Percentiles rank a stretch among this genome's conserved stretches.
phyloP scores from a whole-genome alignment of 2,329 filamentous ascomycete species.

The Paraphaeosphaeria minitans region DNA sequence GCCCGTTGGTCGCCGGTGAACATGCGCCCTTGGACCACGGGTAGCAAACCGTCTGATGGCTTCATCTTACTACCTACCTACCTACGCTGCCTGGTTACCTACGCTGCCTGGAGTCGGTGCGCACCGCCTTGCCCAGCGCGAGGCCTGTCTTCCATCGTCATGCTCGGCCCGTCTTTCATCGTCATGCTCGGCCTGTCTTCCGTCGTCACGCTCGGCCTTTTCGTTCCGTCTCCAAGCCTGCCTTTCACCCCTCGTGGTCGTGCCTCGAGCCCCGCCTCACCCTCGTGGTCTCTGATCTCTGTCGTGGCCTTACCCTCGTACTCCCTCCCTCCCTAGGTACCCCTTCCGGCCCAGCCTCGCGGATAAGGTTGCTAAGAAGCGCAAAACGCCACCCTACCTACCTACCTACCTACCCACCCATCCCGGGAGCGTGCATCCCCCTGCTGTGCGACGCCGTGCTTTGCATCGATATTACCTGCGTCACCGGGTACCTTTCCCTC shows the following conservation, averaged over 20 bases:
- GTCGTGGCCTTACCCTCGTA: no score
- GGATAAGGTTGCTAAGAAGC: constrained; percentile 42
- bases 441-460: constrained; percentile 31
- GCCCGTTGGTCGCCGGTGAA: constrained; percentile 5
- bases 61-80: constrained; percentile 26
- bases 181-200: not conserved
- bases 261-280: no score
- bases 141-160: constrained; percentile 18
- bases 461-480: constrained; percentile 34
- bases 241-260: no score
- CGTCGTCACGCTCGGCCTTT: constrained; percentile 33
- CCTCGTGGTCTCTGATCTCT: constrained; percentile 39
- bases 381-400: constrained; percentile 36
- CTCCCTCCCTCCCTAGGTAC: no score
- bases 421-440: constrained; percentile 18
- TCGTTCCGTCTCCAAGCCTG: constrained; percentile 28
- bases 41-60: constrained; percentile 4
- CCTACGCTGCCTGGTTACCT: no score
- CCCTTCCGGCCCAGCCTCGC: constrained; percentile 36
- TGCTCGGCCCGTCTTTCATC: no score
- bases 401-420: no score
- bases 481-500: constrained; percentile 24
- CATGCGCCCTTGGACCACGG: not conserved
- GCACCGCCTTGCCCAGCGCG: not conserved
- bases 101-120: constrained; percentile 3